These are phyloP conservation scores for Globisporangium parvum DNA, from an alignment of 352 stramenopile species.

Conservation along the genomic window DNA sequence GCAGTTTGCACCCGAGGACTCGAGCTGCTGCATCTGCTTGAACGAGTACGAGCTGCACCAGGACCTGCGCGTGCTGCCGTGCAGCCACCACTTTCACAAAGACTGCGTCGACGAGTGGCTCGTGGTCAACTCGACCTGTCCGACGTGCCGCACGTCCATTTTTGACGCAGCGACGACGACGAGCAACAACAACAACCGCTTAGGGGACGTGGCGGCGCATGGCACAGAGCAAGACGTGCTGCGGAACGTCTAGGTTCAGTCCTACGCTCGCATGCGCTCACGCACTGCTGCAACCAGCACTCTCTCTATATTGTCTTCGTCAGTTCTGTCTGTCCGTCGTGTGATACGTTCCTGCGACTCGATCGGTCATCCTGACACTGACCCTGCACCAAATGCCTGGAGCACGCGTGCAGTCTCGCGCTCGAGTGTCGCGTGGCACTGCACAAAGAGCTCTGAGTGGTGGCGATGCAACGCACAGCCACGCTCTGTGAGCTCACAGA, in stretches of 20 bases:
- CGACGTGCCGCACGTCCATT: conserved; percentile 84
- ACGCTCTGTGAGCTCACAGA: background rate
- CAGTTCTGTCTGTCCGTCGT: background rate
- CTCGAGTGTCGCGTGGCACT: conserved; percentile 9
- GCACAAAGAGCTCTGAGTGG: conserved; percentile 5
- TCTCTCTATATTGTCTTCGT: conserved; percentile 16
- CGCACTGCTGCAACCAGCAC: background rate
- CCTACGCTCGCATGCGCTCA: background rate
- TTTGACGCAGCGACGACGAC: conserved; percentile 21
- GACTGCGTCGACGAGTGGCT: conserved; percentile 90
- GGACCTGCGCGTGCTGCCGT: conserved; percentile 91
- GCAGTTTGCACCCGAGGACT: conserved; percentile 77
- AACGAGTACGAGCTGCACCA: conserved; percentile 88
- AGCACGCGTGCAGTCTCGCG: conserved; percentile 6
- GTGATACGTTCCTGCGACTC: background rate
- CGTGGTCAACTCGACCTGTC: conserved; percentile 82
- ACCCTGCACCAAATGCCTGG: conserved; percentile 6
- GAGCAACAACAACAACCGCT: conserved; percentile 12
- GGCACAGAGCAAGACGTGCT: conserved; percentile 59
- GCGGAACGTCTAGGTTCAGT: conserved; percentile 30
- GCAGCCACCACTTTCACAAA: conserved; percentile 93
- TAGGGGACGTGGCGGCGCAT: conserved; percentile 6
- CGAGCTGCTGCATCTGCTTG: conserved; percentile 89
- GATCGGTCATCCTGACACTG: background rate
- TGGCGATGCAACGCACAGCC: background rate